These are phyloP conservation scores for Arthrobotrys entomopaga DNA, from an alignment of 2,329 filamentous ascomycete species.

Conservation along the genomic window DNA sequence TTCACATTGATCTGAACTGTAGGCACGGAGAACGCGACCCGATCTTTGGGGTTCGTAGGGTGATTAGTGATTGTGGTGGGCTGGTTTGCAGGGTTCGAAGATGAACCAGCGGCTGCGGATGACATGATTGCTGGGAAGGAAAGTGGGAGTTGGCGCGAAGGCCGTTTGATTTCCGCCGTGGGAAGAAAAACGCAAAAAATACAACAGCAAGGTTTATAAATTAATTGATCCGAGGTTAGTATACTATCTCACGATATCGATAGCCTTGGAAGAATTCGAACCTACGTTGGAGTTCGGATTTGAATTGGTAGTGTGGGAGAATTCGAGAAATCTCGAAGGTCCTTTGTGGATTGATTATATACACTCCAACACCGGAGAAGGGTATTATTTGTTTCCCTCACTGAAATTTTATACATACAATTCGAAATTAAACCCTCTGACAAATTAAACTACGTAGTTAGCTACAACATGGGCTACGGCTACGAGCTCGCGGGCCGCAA, in stretches of 20 bases:
- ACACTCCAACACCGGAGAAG: too few species aligned
- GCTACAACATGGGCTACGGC: slow-evolving; percentile 66
- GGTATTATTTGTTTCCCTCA: neutral
- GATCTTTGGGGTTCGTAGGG: neutral
- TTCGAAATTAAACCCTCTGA: too few species aligned
- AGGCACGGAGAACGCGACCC: slow-evolving; percentile 22
- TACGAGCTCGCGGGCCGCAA: slow-evolving; percentile 72
- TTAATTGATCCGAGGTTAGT: too few species aligned
- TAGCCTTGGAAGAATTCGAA: too few species aligned
- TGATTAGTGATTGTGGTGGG: neutral
- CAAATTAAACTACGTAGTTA: too few species aligned
- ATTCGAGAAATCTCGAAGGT: too few species aligned
- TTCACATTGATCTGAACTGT: slow-evolving; percentile 26
- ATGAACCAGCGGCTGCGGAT: neutral
- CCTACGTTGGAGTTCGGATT: too few species aligned
- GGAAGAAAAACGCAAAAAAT: slow-evolving; percentile 47
- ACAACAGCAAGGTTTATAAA: slow-evolving; percentile 11
- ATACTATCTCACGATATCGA: too few species aligned
- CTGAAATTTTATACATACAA: neutral
- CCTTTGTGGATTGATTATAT: too few species aligned
- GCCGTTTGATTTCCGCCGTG: slow-evolving; percentile 40
- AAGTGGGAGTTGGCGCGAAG: neutral
- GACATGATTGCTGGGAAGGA: neutral
- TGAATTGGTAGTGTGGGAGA: too few species aligned
- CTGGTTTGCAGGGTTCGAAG: neutral